phyloP scores from a whole-genome alignment of 75 land plant genomes.

The Cunninghamia lanceolata region DNA sequence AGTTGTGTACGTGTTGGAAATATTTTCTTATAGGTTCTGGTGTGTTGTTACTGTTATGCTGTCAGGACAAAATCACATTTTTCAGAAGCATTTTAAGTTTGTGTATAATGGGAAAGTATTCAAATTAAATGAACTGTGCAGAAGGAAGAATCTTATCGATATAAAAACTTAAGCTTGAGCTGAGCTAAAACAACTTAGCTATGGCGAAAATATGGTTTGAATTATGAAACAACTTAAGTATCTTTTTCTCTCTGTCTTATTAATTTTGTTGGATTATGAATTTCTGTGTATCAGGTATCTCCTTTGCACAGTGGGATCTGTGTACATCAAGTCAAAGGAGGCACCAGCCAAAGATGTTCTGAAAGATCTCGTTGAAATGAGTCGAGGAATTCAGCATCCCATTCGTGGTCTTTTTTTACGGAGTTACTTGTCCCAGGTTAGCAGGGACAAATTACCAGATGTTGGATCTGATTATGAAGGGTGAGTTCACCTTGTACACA shows the following conservation, averaged over 20 bases:
- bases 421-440: slow-evolving; percentile 92
- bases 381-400: slow-evolving; percentile 96
- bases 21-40: not conserved
- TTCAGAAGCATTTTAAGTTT: not conserved
- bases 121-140: not conserved
- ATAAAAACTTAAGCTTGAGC: not conserved
- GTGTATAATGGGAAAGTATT: not conserved
- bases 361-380: slow-evolving; percentile 98
- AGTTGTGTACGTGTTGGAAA: not conserved
- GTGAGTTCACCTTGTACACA: slow-evolving; percentile 32
- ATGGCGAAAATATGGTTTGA: not conserved
- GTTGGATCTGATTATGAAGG: slow-evolving; percentile 98
- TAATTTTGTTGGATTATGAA: not conserved
- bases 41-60: not conserved
- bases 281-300: slow-evolving; percentile 64
- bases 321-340: slow-evolving; percentile 96
- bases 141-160: not conserved
- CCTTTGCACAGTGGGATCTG: slow-evolving; percentile 95
- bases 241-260: not conserved
- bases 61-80: not conserved
- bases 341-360: slow-evolving; percentile 97
- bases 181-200: not conserved
- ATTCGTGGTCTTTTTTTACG: slow-evolving; percentile 95
- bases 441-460: slow-evolving; percentile 94
- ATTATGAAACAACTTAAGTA: not conserved